Percentiles rank a stretch among this genome's conserved stretches.
phyloP scores from a whole-genome alignment of 2,329 filamentous ascomycete genomes.

The Aspergillus thermomutatus region DNA sequence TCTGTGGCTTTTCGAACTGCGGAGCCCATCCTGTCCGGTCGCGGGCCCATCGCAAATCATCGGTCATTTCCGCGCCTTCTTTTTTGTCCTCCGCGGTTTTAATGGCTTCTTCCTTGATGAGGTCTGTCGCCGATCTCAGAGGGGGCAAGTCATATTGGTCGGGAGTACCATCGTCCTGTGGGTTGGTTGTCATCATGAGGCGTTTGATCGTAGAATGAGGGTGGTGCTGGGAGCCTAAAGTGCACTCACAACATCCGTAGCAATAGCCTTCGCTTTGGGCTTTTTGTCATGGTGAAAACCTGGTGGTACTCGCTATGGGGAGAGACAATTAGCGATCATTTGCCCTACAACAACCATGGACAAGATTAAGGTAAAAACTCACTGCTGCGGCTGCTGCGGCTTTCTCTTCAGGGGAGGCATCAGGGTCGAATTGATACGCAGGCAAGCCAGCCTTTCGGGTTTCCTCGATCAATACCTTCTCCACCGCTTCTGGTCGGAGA shows the following conservation, averaged over 20 bases:
- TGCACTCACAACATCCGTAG: constrained; percentile 65
- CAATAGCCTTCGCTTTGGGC: constrained; percentile 50
- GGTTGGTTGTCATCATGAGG: background rate
- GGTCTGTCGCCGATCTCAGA: constrained; percentile 56
- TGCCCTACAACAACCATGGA: background rate
- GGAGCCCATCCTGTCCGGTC: constrained; percentile 82
- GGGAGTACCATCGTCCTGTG: constrained; percentile 62
- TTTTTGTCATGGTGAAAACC: constrained; percentile 55
- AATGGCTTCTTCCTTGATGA: constrained; percentile 55
- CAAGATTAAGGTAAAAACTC: constrained; percentile 37
- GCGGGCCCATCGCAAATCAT: constrained; percentile 55
- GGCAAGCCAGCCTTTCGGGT: constrained; percentile 73
- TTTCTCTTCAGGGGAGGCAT: constrained; percentile 82
- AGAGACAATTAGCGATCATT: constrained; percentile 12
- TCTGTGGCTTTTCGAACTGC: constrained; percentile 62
- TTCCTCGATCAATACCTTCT: constrained; percentile 71
- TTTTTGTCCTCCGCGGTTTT: constrained; percentile 48
- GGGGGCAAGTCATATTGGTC: constrained; percentile 75
- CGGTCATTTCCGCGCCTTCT: constrained; percentile 49
- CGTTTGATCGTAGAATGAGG: background rate
- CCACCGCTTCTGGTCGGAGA: constrained; percentile 66
- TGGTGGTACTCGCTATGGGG: constrained; percentile 57
- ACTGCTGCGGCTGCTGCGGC: constrained; percentile 73
- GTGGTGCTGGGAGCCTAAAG: background rate
- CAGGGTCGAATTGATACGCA: constrained; percentile 82